These are phyloP conservation scores for Penicillium pulvis DNA, from an alignment of 495 filamentous ascomycete species.

Conservation along the genomic window DNA sequence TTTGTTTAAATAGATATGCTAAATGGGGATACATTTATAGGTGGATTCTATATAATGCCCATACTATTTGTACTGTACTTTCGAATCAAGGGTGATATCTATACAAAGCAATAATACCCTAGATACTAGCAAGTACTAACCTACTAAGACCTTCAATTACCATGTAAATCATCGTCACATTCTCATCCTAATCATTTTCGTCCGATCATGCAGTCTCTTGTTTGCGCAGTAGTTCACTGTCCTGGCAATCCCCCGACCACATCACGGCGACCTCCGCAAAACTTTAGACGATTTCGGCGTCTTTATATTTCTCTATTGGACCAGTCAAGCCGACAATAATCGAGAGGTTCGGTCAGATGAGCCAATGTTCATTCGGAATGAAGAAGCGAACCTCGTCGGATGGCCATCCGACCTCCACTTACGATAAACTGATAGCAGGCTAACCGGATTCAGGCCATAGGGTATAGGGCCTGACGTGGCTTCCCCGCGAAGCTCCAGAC, in stretches of 20 bases:
- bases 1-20: too few relatives aligned
- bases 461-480: slow-evolving; percentile 37
- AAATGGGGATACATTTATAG: too few relatives aligned
- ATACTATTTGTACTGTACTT: not conserved
- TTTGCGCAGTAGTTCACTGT: slow-evolving; percentile 19
- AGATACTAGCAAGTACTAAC: not conserved
- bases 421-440: slow-evolving; percentile 5
- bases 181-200: not conserved
- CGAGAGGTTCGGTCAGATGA: slow-evolving; percentile 6
- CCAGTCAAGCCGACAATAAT: not conserved
- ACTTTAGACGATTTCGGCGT: not conserved
- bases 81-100: not conserved
- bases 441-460: slow-evolving; percentile 17
- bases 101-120: too few relatives aligned
- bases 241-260: slow-evolving; percentile 4
- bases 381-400: slow-evolving; percentile 4
- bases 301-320: slow-evolving; percentile 3
- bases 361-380: slow-evolving; percentile 3
- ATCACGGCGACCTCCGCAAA: slow-evolving; percentile 23
- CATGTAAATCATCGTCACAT: not conserved
- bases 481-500: slow-evolving; percentile 42
- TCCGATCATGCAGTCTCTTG: slow-evolving; percentile 4
- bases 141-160: too few relatives aligned
- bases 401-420: slow-evolving; percentile 5
- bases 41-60: too few relatives aligned